Percentiles rank a stretch among this genome's conserved stretches.
Evolutionary conservation across 257 asterid genomes (phyloP).

Genomic region (Jacaranda mimosifolia): DNA sequence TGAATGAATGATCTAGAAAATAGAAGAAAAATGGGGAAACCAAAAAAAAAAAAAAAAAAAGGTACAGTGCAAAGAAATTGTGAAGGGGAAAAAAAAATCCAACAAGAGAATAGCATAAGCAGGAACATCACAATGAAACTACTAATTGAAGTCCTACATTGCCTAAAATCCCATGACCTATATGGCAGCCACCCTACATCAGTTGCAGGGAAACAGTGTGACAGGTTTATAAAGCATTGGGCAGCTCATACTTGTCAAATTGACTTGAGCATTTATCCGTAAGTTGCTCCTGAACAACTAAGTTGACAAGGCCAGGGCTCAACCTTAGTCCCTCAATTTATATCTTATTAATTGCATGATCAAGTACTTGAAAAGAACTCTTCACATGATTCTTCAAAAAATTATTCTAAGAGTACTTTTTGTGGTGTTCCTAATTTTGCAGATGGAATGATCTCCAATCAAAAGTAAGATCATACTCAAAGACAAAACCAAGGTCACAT

Average conservation of each 20-base stretch:
- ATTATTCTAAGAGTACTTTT: neutral
- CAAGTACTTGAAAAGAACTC: conserved; percentile 22
- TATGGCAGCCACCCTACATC: neutral
- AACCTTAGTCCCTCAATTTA: conserved; percentile 9
- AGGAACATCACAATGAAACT: conserved; percentile 3
- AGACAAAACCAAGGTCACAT: conserved; percentile 1
- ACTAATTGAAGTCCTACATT: conserved; percentile 9
- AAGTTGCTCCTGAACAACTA: conserved; percentile 10
- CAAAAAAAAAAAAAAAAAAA: too few relatives aligned
- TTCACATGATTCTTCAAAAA: neutral
- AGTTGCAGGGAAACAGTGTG: neutral
- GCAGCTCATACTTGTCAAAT: conserved; percentile 22
- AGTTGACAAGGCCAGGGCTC: conserved; percentile 25
- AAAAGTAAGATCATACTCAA: conserved; percentile 19
- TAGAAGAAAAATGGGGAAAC: conserved; percentile 5
- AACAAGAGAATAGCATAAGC: conserved; percentile 4
- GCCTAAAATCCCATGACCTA: conserved; percentile 4
- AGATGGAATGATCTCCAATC: conserved; percentile 11
- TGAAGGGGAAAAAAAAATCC: conserved; percentile 25
- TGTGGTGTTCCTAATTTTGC: conserved; percentile 14
- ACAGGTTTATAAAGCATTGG: neutral
- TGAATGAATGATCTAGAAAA: conserved; percentile 5
- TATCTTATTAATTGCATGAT: neutral
- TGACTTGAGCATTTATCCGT: conserved; percentile 1
- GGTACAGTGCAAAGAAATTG: conserved; percentile 2